phyloP scores from a whole-genome alignment of 768 basidiomycete species.

The Russula brevipes region DNA sequence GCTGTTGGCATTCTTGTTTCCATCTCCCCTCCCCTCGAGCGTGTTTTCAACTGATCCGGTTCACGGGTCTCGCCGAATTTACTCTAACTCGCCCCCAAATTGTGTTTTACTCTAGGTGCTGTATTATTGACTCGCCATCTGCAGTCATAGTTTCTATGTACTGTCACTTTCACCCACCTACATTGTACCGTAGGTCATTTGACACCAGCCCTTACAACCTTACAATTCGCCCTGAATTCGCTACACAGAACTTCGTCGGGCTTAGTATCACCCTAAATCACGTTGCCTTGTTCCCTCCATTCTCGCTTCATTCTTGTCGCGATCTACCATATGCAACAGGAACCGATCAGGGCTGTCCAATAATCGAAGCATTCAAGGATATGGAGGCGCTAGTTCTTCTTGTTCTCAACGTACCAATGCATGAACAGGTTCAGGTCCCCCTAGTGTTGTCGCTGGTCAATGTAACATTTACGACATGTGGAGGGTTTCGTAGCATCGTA shows the following conservation, averaged over 20 bases:
- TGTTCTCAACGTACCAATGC: neutral
- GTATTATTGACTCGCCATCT: neutral
- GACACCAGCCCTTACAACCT: neutral
- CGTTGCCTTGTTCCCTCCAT: neutral
- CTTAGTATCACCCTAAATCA: neutral
- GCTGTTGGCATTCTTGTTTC: constrained; percentile 21
- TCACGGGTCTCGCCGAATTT: neutral
- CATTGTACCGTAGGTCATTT: neutral
- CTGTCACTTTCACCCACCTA: neutral
- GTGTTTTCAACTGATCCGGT: constrained; percentile 13
- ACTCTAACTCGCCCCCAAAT: neutral
- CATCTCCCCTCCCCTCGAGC: constrained; percentile 23
- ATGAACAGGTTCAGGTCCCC: neutral
- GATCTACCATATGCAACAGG: neutral
- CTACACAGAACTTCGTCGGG: neutral
- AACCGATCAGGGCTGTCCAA: neutral
- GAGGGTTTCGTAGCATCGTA: too few relatives aligned
- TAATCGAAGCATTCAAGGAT: neutral
- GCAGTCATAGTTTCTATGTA: neutral
- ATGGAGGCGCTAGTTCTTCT: neutral
- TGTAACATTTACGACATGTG: neutral
- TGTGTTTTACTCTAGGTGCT: neutral
- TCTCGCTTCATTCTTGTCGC: neutral
- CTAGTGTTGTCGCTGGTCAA: neutral
- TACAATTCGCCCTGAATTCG: neutral